These are phyloP conservation scores for Strobilomyces confusus DNA, from an alignment of 768 basidiomycete genomes.

Conservation along the genomic window DNA sequence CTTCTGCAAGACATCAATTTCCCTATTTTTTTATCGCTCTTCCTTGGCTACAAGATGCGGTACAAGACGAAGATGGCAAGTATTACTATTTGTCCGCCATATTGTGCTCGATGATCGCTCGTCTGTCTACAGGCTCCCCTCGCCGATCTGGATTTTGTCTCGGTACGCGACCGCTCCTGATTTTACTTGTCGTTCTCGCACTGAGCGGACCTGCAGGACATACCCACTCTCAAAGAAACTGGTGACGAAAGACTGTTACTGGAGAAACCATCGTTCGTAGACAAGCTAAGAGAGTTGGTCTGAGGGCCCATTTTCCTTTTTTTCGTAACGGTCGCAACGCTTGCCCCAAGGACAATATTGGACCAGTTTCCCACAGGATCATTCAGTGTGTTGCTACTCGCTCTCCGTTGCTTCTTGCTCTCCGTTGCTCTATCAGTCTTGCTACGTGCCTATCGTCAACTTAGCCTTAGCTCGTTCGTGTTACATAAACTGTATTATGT, in stretches of 20 bases:
- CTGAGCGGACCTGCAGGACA: conserved; percentile 40
- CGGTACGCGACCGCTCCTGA: conserved; percentile 36
- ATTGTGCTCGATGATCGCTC: not conserved
- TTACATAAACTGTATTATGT: no score
- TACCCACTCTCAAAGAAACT: conserved; percentile 68
- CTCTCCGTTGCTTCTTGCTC: no score
- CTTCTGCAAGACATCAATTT: conserved; percentile 36
- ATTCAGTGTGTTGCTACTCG: no score
- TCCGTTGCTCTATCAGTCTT: no score
- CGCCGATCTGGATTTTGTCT: conserved; percentile 66
- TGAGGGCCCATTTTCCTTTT: not conserved
- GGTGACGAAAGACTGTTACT: conserved; percentile 33
- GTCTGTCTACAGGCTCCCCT: conserved; percentile 11
- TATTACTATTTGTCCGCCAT: no score
- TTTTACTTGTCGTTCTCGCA: not conserved
- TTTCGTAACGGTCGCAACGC: no score
- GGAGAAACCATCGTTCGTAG: conserved; percentile 6
- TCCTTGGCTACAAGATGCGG: conserved; percentile 41
- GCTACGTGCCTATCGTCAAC: no score
- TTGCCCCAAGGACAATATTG: no score
- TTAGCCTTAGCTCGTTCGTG: no score
- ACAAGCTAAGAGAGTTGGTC: conserved; percentile 2
- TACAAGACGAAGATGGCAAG: conserved; percentile 21
- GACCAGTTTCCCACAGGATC: no score
- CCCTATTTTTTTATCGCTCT: conserved; percentile 43